Conservation (phyloP, 495 filamentous ascomycete species). For the Cudoniella acicularis region DNA sequence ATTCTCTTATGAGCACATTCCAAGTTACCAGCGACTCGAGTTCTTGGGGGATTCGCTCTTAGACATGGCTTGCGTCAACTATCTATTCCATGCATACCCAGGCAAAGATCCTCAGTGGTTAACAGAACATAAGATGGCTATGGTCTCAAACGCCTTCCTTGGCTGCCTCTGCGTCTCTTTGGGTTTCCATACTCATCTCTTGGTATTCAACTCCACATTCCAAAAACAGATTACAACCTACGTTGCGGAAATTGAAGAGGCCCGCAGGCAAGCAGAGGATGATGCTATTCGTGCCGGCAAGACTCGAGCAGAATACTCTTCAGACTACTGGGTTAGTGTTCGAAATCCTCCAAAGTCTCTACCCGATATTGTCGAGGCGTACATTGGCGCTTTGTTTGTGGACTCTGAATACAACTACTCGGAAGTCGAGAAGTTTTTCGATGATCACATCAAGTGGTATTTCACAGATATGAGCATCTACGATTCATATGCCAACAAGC, state of each 20-base stretch:
- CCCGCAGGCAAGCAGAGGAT: conserved; percentile 42
- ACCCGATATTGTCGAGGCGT: conserved; percentile 85
- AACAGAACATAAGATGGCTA: conserved; percentile 99
- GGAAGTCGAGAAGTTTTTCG: conserved; percentile 74
- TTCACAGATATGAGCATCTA: conserved; percentile 89
- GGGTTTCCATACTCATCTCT: conserved; percentile 70
- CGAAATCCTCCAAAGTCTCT: conserved; percentile 80
- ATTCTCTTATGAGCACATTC: conserved; percentile 67
- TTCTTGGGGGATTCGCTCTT: conserved; percentile 89
- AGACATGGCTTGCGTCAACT: conserved; percentile 81
- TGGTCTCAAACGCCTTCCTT: conserved; percentile 96
- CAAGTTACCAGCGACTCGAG: conserved; percentile 88
- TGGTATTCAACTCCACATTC: conserved; percentile 54
- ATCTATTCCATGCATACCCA: conserved; percentile 72
- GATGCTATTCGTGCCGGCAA: conserved; percentile 36
- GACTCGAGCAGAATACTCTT: conserved; percentile 46
- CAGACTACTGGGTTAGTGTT: conserved; percentile 74
- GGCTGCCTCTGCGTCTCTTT: conserved; percentile 75
- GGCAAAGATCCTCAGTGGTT: conserved; percentile 91
- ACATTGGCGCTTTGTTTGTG: conserved; percentile 86
- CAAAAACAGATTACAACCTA: conserved; percentile 66
- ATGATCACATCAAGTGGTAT: conserved; percentile 63
- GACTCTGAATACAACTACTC: conserved; percentile 80
- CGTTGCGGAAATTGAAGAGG: conserved; percentile 60
- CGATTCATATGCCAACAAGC: conserved; percentile 83